These are phyloP conservation scores for Kwoniella heveanensis DNA, from an alignment of 768 basidiomycete species.

Conservation along the genomic window DNA sequence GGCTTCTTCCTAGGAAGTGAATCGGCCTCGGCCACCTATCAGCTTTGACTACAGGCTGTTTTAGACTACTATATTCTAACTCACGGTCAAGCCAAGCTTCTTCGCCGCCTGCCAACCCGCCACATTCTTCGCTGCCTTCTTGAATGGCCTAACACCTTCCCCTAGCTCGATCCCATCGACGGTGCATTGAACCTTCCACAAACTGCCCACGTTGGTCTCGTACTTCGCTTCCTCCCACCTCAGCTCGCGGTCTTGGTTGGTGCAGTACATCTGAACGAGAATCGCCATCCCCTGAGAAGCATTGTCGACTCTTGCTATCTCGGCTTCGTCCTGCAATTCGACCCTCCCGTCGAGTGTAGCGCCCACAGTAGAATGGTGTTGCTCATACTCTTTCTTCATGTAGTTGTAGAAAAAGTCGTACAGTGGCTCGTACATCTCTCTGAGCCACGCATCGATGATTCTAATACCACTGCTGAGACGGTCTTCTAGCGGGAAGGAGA, in stretches of 20 bases:
- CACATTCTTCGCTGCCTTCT: conserved; percentile 47
- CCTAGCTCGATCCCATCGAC: conserved; percentile 44
- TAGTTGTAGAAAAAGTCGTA: conserved; percentile 48
- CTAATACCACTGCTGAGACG: conserved; percentile 26
- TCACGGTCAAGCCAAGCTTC: conserved; percentile 44
- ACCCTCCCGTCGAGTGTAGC: conserved; percentile 27
- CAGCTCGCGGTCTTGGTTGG: conserved; percentile 28
- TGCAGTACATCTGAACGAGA: conserved; percentile 30
- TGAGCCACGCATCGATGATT: conserved; percentile 44
- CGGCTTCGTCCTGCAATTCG: conserved; percentile 27
- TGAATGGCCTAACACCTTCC: conserved; percentile 38
- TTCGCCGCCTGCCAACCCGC: conserved; percentile 45
- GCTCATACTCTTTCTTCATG: conserved; percentile 46
- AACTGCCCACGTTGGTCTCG: conserved; percentile 39
- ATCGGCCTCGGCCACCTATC: background rate
- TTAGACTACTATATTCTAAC: conserved; percentile 2
- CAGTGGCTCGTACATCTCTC: conserved; percentile 52
- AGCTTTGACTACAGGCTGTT: background rate
- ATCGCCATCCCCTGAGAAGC: conserved; percentile 35
- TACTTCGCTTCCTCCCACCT: conserved; percentile 37
- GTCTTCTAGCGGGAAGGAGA: conserved; percentile 34
- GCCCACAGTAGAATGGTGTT: conserved; percentile 35
- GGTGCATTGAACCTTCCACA: conserved; percentile 40
- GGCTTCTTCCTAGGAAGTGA: background rate
- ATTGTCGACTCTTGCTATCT: conserved; percentile 34